phyloP scores from a whole-genome alignment of 257 asterid genomes.

The Nicotiana undulata region DNA sequence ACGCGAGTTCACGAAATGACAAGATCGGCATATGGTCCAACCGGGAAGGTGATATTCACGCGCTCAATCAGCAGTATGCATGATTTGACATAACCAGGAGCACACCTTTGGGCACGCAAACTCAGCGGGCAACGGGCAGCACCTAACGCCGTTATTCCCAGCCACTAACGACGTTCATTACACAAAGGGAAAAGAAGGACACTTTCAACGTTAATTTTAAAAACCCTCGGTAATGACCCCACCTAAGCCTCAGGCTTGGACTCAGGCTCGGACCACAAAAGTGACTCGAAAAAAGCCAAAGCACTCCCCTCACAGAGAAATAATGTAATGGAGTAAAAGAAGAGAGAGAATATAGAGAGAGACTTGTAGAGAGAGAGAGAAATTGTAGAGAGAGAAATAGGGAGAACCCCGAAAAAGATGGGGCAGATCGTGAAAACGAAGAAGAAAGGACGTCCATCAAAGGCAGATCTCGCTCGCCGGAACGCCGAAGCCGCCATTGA shows the following conservation, averaged over 20 bases:
- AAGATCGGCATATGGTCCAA: not conserved
- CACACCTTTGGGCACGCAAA: conserved; percentile 13
- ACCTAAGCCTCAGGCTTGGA: conserved; percentile 38
- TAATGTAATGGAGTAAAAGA: conserved; percentile 54
- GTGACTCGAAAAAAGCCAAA: conserved; percentile 27
- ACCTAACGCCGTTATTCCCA: conserved; percentile 36
- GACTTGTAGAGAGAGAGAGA: conserved; percentile 16
- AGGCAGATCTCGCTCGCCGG: conserved; percentile 52
- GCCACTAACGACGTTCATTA: conserved; percentile 33
- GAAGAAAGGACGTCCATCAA: conserved; percentile 89
- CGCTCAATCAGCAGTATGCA: conserved; percentile 5
- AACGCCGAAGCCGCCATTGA: conserved; percentile 15
- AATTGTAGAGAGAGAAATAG: conserved; percentile 21
- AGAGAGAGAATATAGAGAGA: conserved; percentile 39
- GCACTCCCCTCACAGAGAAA: conserved; percentile 28
- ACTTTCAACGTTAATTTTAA: conserved; percentile 1
- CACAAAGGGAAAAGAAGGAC: not conserved
- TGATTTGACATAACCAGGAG: conserved; percentile 8
- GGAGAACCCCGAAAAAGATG: conserved; percentile 48
- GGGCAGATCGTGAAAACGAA: conserved; percentile 88
- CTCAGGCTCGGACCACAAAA: conserved; percentile 38
- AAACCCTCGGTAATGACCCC: not conserved
- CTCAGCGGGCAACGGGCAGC: conserved; percentile 25
- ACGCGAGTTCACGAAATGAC: not conserved
- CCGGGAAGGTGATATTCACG: conserved; percentile 12